Percentiles rank a stretch among this genome's conserved stretches.
Evolutionary conservation across 2,329 filamentous ascomycete genomes (phyloP).

Genomic region (Periconia macrospinosa): DNA sequence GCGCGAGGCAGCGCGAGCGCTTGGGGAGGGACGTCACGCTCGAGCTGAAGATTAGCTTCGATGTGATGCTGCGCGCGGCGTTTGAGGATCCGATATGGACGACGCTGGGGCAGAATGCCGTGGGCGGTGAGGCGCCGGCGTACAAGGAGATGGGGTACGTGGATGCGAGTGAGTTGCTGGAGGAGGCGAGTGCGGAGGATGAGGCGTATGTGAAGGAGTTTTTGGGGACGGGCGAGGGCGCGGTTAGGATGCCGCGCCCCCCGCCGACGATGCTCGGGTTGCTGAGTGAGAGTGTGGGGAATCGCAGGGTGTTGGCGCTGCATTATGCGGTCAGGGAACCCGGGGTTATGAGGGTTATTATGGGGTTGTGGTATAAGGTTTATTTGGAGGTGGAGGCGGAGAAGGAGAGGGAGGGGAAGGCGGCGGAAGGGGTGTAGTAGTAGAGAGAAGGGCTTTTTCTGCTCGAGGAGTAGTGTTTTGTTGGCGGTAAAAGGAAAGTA

Average conservation of each 20-base stretch:
- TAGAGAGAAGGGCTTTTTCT: too few relatives aligned
- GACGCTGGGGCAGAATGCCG: background rate
- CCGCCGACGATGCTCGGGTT: constrained; percentile 3
- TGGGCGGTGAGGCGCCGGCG: background rate
- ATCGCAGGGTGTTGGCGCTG: constrained; percentile 15
- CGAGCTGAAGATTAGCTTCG: constrained; percentile 13
- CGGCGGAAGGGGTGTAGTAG: background rate
- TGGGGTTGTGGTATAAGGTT: constrained; percentile 18
- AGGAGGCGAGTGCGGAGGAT: constrained; percentile 7
- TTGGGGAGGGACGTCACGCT: background rate
- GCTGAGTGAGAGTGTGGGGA: constrained; percentile 4
- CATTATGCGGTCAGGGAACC: constrained; percentile 27
- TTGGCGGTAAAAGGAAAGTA: too few relatives aligned
- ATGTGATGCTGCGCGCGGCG: constrained; percentile 2
- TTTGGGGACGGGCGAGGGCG: constrained; percentile 1
- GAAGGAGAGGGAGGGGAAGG: background rate
- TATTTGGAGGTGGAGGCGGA: constrained; percentile 5
- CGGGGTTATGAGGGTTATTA: constrained; percentile 20
- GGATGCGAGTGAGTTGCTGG: constrained; percentile 12
- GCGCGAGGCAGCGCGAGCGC: background rate
- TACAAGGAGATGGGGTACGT: constrained; percentile 13
- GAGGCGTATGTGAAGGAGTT: constrained; percentile 7
- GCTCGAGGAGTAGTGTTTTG: too few relatives aligned
- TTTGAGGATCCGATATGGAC: constrained; percentile 10
- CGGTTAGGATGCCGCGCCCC: constrained; percentile 5